Evolutionary conservation across 495 filamentous ascomycete species (phyloP).

Genomic region (Pyrenula aspistea): DNA sequence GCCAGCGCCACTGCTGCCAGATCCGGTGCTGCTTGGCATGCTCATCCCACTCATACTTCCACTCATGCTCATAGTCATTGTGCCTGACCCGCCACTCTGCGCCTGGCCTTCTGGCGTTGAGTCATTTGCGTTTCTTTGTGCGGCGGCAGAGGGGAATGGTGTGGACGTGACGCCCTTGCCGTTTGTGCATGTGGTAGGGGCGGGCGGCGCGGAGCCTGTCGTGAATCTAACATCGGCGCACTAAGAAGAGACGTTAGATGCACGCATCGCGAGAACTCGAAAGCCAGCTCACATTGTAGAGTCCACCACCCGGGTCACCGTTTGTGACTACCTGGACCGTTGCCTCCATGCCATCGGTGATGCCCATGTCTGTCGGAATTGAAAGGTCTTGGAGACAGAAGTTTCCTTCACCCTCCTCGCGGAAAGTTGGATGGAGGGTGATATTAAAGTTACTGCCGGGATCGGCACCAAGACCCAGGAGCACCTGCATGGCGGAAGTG

Average conservation of each 20-base stretch:
- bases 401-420: constrained; percentile 35
- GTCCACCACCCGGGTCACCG: constrained; percentile 36
- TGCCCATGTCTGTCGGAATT: constrained; percentile 24
- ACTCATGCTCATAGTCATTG: constrained; percentile 10
- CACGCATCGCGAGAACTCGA: not conserved
- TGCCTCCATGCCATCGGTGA: constrained; percentile 42
- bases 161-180: constrained; percentile 31
- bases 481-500: constrained; percentile 41
- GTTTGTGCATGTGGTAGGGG: constrained; percentile 35
- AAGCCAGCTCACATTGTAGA: constrained; percentile 36
- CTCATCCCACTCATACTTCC: constrained; percentile 3
- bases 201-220: constrained; percentile 11
- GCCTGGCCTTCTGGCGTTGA: constrained; percentile 18
- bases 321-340: constrained; percentile 51
- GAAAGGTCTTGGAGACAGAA: constrained; percentile 41
- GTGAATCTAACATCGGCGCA: constrained; percentile 53
- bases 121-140: constrained; percentile 24
- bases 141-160: constrained; percentile 18
- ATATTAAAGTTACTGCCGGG: constrained; percentile 41
- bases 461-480: constrained; percentile 41
- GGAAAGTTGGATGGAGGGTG: constrained; percentile 34
- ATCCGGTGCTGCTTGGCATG: not conserved
- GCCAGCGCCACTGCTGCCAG: not conserved
- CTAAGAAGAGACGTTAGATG: constrained; percentile 16
- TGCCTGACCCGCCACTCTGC: constrained; percentile 11